phyloP scores from a whole-genome alignment of 2,329 filamentous ascomycete genomes.

The Pezicula rhizophila region DNA sequence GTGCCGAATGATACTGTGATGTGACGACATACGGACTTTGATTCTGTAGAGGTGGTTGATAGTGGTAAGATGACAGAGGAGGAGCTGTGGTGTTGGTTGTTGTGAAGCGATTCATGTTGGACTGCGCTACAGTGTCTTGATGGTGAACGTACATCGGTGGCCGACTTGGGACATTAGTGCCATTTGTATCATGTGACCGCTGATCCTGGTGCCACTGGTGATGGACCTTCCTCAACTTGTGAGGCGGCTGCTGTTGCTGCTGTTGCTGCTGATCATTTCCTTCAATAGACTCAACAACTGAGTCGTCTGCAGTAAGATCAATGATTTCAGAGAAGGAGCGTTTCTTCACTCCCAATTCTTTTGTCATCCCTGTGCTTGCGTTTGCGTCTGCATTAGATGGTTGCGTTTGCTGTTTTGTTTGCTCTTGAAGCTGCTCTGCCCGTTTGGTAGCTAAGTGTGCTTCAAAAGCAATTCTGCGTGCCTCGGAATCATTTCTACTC shows the following conservation, averaged over 20 bases:
- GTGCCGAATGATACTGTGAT: not conserved
- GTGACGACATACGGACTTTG: not conserved
- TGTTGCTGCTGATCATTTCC: not conserved
- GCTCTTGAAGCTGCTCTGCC: not conserved
- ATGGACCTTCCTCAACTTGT: not conserved
- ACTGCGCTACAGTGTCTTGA: too few species aligned
- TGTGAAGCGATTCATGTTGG: too few species aligned
- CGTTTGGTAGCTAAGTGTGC: not conserved
- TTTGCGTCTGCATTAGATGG: not conserved
- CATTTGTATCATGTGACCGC: not conserved
- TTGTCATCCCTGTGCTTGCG: not conserved
- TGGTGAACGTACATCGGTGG: too few species aligned
- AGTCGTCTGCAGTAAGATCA: slow-evolving; percentile 4
- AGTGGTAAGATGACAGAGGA: not conserved
- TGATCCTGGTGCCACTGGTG: not conserved
- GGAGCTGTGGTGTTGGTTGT: not conserved
- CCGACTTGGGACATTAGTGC: not conserved
- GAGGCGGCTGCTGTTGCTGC: not conserved
- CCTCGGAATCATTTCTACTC: too few species aligned
- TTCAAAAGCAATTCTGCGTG: too few species aligned
- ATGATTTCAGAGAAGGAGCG: slow-evolving; percentile 7
- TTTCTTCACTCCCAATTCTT: slow-evolving; percentile 5
- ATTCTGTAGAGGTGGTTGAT: not conserved
- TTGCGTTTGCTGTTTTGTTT: not conserved
- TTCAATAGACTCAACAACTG: not conserved